Evolutionary conservation across 441 rosid species (phyloP), one percentile per base, ranked within the genome.

Genomic region (Lepidium campestre): DNA sequence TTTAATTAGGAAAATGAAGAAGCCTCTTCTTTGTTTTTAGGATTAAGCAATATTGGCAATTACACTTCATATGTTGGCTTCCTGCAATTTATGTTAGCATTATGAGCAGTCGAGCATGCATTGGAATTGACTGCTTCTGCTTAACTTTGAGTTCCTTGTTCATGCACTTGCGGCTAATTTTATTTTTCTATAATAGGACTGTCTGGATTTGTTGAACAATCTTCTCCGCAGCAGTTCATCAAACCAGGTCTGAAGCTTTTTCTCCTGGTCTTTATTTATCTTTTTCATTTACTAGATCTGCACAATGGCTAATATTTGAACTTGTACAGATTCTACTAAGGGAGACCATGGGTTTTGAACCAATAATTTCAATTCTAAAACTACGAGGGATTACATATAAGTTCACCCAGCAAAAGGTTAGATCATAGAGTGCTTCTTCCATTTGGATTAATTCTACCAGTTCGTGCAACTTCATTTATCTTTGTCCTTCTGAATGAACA

Each of bases 341-440:
- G 75, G 99, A 94, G 80, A 91, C 97, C 15, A 54, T 94, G 47
- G 98, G 99, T 32, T 91, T 89, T 76, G 99, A 91, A 68, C 80
- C 86, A 11, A 68, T 94, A 57, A 78, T 89, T 71, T 81, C 94
- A 45, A 81, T 89, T 70, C 63, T 94, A 77, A 94, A 79, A 79
- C 82, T 84, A 66, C 85, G 96, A 59, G 93, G 94, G 62, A 84
- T 78, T 71, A 77, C 88, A 45, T 91, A 91, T 77, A 86, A 87
- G 73, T 94, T 90, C 74, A 89, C 97, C 70, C 91, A 91, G 58
- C 99, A 94, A 70, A 94, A 94, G 99, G 99, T 94, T 83, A 76
- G 94, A 79, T 84, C 78, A 81, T 79, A 40, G 57, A 73, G 65
- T 63, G 78, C 70, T 27, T 57, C 65, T 20, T 47, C 9, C 53